Conservation (phyloP, 139 green algal genomes). For the Chlorella sp. region DNA sequence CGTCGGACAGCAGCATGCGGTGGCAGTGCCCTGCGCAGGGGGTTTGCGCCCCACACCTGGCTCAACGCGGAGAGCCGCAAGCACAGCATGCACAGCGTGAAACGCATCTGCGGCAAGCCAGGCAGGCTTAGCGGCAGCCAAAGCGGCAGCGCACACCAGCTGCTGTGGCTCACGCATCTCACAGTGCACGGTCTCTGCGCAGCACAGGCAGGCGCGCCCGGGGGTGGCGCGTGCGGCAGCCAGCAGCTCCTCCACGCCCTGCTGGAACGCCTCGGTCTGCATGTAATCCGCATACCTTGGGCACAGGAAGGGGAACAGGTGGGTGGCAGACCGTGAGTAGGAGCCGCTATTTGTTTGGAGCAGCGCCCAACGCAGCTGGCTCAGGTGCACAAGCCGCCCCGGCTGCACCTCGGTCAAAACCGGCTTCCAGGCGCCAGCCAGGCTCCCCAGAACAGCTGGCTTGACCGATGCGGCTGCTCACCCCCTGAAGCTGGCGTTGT, state of each 20-base stretch:
- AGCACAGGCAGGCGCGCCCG: background rate
- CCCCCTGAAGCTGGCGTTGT: slow-evolving; percentile 37
- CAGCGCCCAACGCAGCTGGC: background rate
- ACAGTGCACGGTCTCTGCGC: too few species aligned
- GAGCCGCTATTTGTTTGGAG: background rate
- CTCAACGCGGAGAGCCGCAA: too few species aligned
- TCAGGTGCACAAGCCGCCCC: too few species aligned
- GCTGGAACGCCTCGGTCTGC: slow-evolving; percentile 16
- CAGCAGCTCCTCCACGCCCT: slow-evolving; percentile 4
- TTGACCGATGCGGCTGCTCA: background rate
- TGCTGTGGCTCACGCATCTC: background rate
- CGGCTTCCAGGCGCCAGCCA: background rate
- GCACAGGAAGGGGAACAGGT: background rate
- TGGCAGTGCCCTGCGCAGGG: slow-evolving; percentile 29
- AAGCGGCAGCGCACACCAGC: background rate
- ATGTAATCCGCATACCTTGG: slow-evolving; percentile 43
- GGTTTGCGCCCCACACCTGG: too few species aligned
- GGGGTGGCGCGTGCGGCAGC: background rate
- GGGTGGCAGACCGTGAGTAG: background rate
- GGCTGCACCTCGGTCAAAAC: background rate
- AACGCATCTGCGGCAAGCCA: too few species aligned
- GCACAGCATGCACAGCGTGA: too few species aligned
- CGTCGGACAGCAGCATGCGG: slow-evolving; percentile 29
- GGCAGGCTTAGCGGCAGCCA: background rate
- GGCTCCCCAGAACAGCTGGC: background rate